phyloP scores from a whole-genome alignment of 768 basidiomycete species.

The Stropharia rugosoannulata region DNA sequence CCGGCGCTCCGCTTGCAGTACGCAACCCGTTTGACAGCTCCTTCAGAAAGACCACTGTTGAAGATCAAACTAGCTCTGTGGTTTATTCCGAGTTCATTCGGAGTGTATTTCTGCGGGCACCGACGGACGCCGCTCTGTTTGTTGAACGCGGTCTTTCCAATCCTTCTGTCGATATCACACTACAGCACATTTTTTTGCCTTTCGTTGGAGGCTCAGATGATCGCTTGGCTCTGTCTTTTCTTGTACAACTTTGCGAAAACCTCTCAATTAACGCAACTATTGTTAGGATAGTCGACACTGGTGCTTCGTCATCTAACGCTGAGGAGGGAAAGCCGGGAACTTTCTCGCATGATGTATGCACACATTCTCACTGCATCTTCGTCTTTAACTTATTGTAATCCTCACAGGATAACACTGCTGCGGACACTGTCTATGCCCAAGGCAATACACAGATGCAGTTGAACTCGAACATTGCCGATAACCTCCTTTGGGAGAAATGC shows the following conservation, averaged over 20 bases:
- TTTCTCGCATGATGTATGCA: not conserved
- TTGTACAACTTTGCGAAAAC: conserved; percentile 75
- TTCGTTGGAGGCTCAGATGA: conserved; percentile 97
- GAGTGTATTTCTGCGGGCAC: conserved; percentile 69
- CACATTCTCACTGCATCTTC: not conserved
- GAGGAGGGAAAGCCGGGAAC: conserved; percentile 16
- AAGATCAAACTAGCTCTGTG: conserved; percentile 51
- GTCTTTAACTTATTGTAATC: not conserved
- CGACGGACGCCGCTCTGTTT: conserved; percentile 80
- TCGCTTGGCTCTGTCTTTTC: conserved; percentile 76
- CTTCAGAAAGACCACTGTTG: conserved; percentile 53
- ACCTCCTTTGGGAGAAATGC: conserved; percentile 71
- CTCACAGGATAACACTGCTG: conserved; percentile 38
- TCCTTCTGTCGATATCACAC: conserved; percentile 26
- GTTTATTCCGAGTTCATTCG: conserved; percentile 85
- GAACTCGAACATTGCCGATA: conserved; percentile 81
- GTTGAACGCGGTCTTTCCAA: conserved; percentile 64
- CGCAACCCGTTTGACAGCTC: conserved; percentile 77
- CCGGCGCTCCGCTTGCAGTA: conserved; percentile 18
- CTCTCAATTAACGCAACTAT: conserved; percentile 69
- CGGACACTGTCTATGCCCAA: conserved; percentile 74
- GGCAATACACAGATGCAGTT: conserved; percentile 63
- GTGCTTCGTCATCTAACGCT: conserved; percentile 23
- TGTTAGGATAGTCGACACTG: conserved; percentile 33
- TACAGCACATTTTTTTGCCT: conserved; percentile 75